phyloP scores from a whole-genome alignment of 139 green algal genomes.

The Axilococcus clingmanii region DNA sequence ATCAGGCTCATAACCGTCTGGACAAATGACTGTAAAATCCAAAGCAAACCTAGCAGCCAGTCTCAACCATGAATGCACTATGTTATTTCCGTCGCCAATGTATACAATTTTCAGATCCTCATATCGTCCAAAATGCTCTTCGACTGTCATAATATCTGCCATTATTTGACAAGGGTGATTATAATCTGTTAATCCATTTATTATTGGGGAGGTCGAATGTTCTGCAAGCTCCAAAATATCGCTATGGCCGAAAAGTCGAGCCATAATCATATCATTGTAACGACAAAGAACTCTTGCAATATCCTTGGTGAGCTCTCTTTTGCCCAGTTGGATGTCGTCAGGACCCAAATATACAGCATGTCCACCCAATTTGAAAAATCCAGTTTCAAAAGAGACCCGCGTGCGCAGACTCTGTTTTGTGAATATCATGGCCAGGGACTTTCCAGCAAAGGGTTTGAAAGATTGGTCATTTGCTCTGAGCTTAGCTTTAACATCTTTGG shows the following conservation, averaged over 20 bases:
- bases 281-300: constrained; percentile 82
- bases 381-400: constrained; percentile 95
- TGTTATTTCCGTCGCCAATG: constrained; percentile 99
- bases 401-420: constrained; percentile 96
- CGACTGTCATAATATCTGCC: constrained; percentile 92
- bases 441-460: constrained; percentile 87
- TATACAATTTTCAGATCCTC: constrained; percentile 88
- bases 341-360: constrained; percentile 92
- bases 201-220: constrained; percentile 71
- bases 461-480: constrained; percentile 66
- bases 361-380: constrained; percentile 87
- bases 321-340: constrained; percentile 91
- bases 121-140: constrained; percentile 54
- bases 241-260: constrained; percentile 89
- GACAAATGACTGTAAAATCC: constrained; percentile 90
- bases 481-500: constrained; percentile 64
- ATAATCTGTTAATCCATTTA: constrained; percentile 99
- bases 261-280: constrained; percentile 99
- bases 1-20: constrained; percentile 87
- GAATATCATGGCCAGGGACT: constrained; percentile 98
- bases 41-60: constrained; percentile 78
- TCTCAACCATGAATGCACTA: constrained; percentile 91
- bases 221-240: constrained; percentile 89
- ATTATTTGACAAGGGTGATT: constrained; percentile 99
- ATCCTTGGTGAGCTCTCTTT: constrained; percentile 91